Base-by-base conservation (phyloP, 2,329 filamentous ascomycete species). In the Pseudogymnoascus destructans region DNA sequence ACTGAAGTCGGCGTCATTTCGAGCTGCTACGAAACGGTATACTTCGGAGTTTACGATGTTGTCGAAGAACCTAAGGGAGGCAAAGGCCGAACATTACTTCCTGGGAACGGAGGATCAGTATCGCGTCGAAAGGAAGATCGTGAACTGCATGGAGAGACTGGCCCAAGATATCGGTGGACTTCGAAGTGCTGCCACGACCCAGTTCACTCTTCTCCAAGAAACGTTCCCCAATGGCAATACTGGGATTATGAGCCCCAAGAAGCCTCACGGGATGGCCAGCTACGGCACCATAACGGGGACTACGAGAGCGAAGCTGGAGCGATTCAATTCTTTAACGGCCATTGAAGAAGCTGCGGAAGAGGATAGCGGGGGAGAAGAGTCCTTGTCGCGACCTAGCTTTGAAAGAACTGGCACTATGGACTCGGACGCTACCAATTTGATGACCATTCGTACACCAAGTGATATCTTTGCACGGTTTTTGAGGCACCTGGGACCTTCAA, bases 381-480 rank as follows among this genome's bases (percentile, higher is more conserved):
- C 58, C 65, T 33, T 60, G 54, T 59, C 35, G 32, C 36, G 19
- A 55, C 57, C 58, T 52, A 10, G 35, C n/a, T 38, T 55, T 57
- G 54, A 56, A 23, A 30, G 54, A 35, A 56, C 11, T 23, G 30
- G 17, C 23, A 36, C 54, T 4, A 56, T 56, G 54, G 54, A 56
- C 33, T 56, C 54, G 17, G 54, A 56, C 0, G 35, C 30, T 17
- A 55, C 35, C 19, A 32, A 56, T 21, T 56, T 56, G 21, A 35
- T 38, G 54, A 23, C 57, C 40, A 42, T 33, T 59, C 76, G 75
- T 35, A 79, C 81, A 1, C 83, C 91, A 0, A 82, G 86, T 0
- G 89, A 95, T 60, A 95, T 97, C 63, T 97, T 97, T 68, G 84
- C 89, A 9, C 78, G 91, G 4, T 98, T 97, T 70, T 95, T 98